Base-by-base conservation (phyloP, 139 green algal species). In the Coccomyxa sp. region DNA sequence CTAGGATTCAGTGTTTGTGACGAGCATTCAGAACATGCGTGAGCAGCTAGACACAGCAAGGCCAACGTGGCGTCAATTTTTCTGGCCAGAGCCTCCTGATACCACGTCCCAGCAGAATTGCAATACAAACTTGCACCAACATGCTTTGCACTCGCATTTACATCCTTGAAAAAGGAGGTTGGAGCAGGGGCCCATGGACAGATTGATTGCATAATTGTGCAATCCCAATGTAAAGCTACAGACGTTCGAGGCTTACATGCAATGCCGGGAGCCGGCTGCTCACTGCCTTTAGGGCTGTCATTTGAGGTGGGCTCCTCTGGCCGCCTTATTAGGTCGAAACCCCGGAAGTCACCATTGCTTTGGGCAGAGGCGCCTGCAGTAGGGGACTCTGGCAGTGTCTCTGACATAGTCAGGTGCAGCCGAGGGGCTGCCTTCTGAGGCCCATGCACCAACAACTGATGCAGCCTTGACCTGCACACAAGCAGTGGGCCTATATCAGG, bases 361-460 rank as follows among this genome's bases (percentile, higher is more conserved):
- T 51, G 63, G 4, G 1, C 9, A 71, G 18, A 14, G 7, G 63
- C 63, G 63, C 18, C 18, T 71, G 63, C 7, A 71, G 18, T 1
- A 25, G 18, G 18, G 63, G 63, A 21, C 71, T 71, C 63, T 21
- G 30, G 21, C 25, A 16, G 23, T 28, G 21, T 78, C 71, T 38
- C n/a, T 31, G 14, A 31, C 25, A 78, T 1, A 16, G 14, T 78
- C 71, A 21, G n/a, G 1, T 38, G 25, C 10, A 31, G 25, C 25
- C 27, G 30, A 78, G 10, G n/a, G 71, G 71, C 63, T 71, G 9
- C 63, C 63, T 1, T 25, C 25, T 78, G 59, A 10, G 45, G 71
- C n/a, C 66, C 74, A 10, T 82, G 68, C 10, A 81, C 45, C 82
- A 88, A 67, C 83, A 87, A 30, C 63, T 76, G 38, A 0, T 77